phyloP scores from a whole-genome alignment of 2,329 filamentous ascomycete species.

The Ascochyta pisi region DNA sequence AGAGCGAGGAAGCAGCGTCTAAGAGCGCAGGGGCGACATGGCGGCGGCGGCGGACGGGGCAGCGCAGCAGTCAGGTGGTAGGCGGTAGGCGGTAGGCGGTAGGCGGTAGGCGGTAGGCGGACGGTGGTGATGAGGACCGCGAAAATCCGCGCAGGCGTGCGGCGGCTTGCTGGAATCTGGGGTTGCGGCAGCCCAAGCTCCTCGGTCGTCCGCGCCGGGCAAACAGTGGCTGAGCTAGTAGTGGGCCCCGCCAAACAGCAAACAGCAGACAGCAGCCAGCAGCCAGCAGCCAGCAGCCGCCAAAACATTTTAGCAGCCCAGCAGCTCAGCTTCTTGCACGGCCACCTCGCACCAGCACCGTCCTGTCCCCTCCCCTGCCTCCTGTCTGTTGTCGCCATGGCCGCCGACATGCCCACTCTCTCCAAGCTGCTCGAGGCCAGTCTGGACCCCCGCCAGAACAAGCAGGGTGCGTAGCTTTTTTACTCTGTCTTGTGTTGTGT shows the following conservation, averaged over 20 bases:
- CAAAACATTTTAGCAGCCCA: conserved; percentile 19
- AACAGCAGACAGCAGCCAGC: background rate
- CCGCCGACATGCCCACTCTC: conserved; percentile 67
- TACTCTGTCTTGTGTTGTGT: conserved; percentile 16
- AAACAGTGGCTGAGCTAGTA: background rate
- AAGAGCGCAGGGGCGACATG: background rate
- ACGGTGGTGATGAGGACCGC: background rate
- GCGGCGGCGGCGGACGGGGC: background rate
- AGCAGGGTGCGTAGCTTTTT: conserved; percentile 72
- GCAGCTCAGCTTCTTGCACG: background rate
- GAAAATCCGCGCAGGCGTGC: background rate
- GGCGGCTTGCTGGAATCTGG: conserved; percentile 10
- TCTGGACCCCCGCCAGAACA: conserved; percentile 84
- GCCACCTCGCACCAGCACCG: conserved; percentile 1
- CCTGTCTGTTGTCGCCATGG: conserved; percentile 55
- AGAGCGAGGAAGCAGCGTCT: background rate
- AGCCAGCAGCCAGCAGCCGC: background rate
- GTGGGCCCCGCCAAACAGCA: conserved; percentile 26
- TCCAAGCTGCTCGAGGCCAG: conserved; percentile 89
- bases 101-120: background rate
- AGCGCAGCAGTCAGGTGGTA: background rate
- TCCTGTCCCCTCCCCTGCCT: conserved; percentile 4
- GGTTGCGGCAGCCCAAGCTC: conserved; percentile 6
- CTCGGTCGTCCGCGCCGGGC: too few relatives aligned
- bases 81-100: background rate